These are phyloP conservation scores for Pichiaceae sp. DNA, from an alignment of 1,139 yeast species.

Conservation along the genomic window DNA sequence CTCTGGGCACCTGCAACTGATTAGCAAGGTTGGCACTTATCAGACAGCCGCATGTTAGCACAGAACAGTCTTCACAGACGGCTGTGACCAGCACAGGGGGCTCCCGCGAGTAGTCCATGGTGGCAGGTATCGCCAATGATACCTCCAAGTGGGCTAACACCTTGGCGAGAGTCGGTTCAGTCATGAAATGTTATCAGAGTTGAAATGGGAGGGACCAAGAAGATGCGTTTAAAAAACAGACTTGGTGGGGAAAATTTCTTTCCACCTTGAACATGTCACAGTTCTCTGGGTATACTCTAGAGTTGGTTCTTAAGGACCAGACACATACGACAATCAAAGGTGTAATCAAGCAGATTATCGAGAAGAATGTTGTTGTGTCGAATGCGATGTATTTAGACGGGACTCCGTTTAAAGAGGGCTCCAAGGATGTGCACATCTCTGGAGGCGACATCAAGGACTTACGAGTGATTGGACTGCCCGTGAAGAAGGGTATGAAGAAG, in stretches of 20 bases:
- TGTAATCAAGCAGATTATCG: conserved; percentile 35
- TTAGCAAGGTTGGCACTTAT: conserved; percentile 39
- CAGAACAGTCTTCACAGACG: conserved; percentile 40
- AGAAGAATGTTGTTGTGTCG: conserved; percentile 31
- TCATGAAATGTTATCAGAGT: too few species aligned
- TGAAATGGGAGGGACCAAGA: too few species aligned
- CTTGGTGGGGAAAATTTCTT: neutral
- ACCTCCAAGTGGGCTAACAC: conserved; percentile 10
- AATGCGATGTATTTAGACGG: conserved; percentile 24
- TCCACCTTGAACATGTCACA: conserved; percentile 27
- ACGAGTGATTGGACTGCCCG: conserved; percentile 42
- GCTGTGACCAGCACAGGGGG: conserved; percentile 15
- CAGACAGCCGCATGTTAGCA: conserved; percentile 66
- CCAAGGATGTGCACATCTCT: conserved; percentile 20
- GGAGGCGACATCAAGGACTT: conserved; percentile 37
- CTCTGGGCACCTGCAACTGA: conserved; percentile 8
- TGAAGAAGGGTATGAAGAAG: conserved; percentile 23
- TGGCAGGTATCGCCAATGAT: conserved; percentile 12
- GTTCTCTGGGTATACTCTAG: conserved; percentile 48
- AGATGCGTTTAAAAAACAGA: too few species aligned
- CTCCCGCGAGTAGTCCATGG: conserved; percentile 11
- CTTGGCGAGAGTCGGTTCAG: neutral
- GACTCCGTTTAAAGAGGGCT: conserved; percentile 11
- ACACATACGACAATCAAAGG: conserved; percentile 39
- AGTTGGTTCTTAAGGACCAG: conserved; percentile 33